A percentile compares a stretch with the other conserved stretches of the same genome.
Conservation (phyloP, 139 green algal species). For the Dunaliella sp. region DNA sequence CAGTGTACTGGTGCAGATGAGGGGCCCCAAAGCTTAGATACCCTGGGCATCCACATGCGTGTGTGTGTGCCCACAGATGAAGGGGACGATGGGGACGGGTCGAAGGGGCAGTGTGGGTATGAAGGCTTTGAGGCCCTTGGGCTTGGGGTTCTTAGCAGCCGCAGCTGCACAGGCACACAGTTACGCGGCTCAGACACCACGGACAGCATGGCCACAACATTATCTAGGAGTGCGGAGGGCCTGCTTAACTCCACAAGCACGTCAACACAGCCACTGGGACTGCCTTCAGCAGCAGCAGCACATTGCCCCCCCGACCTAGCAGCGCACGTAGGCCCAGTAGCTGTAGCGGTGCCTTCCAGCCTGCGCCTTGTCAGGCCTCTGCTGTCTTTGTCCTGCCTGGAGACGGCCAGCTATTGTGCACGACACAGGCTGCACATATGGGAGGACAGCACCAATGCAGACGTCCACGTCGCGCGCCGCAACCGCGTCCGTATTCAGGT, state of each 20-base stretch:
- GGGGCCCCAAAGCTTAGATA: not conserved
- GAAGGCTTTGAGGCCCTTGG: too few species aligned
- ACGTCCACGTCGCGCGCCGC: conserved; percentile 26
- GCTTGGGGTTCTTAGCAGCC: too few species aligned
- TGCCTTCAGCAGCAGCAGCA: too few species aligned
- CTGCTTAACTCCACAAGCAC: too few species aligned
- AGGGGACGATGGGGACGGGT: not conserved
- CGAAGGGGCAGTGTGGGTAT: too few species aligned
- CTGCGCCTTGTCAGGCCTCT: conserved; percentile 40
- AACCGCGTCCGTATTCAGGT: conserved; percentile 39
- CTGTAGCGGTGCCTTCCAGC: not conserved
- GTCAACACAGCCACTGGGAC: not conserved
- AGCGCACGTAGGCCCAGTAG: not conserved
- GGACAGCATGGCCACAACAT: too few species aligned
- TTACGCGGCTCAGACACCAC: too few species aligned
- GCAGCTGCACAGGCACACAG: too few species aligned
- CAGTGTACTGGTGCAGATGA: too few species aligned
- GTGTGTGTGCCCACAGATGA: not conserved
- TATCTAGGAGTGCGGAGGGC: too few species aligned
- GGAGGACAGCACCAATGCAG: conserved; percentile 48
- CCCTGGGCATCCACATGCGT: not conserved
- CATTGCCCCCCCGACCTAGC: not conserved
- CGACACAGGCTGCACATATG: conserved; percentile 21
- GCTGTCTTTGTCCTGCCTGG: conserved; percentile 27
- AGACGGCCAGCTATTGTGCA: conserved; percentile 27